phyloP scores from a whole-genome alignment of 345 rosid species.

The Mallotus nudiflorus region DNA sequence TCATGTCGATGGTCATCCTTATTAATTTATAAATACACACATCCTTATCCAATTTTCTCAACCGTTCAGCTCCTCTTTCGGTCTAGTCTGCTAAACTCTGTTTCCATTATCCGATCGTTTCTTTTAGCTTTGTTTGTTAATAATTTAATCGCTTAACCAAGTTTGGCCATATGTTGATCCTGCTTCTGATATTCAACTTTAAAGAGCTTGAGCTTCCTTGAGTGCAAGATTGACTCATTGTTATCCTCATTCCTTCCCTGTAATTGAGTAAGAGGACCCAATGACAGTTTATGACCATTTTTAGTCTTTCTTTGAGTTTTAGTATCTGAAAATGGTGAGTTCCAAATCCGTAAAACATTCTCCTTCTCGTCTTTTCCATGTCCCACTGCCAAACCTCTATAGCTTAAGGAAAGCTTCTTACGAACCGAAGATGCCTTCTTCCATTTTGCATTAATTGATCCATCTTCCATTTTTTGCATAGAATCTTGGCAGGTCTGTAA shows the following conservation, averaged over 20 bases:
- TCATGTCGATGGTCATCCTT: no score
- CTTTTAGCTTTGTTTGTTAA: no score
- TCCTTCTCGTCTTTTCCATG: constrained; percentile 33
- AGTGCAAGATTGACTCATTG: constrained; percentile 9
- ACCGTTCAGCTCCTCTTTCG: no score
- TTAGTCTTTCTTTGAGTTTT: constrained; percentile 25
- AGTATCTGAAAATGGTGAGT: constrained; percentile 19
- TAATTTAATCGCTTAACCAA: constrained; percentile 19
- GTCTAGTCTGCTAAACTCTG: no score
- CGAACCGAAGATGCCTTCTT: constrained; percentile 25
- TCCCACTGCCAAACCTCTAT: constrained; percentile 24
- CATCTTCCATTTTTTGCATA: constrained; percentile 12
- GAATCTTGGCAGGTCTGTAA: constrained; percentile 20
- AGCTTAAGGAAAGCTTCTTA: constrained; percentile 51
- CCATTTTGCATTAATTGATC: not conserved
- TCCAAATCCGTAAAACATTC: constrained; percentile 22
- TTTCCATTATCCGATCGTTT: no score
- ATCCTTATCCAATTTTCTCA: no score
- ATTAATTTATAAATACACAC: no score
- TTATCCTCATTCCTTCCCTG: constrained; percentile 18
- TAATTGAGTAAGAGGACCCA: constrained; percentile 34
- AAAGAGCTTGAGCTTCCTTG: constrained; percentile 7
- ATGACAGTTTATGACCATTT: constrained; percentile 27
- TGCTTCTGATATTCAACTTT: constrained; percentile 12
- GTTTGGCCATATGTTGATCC: constrained; percentile 16